A percentile compares a stretch with the other conserved stretches of the same genome.
Conservation (phyloP, 768 basidiomycete genomes). For the Royoungia palumana region DNA sequence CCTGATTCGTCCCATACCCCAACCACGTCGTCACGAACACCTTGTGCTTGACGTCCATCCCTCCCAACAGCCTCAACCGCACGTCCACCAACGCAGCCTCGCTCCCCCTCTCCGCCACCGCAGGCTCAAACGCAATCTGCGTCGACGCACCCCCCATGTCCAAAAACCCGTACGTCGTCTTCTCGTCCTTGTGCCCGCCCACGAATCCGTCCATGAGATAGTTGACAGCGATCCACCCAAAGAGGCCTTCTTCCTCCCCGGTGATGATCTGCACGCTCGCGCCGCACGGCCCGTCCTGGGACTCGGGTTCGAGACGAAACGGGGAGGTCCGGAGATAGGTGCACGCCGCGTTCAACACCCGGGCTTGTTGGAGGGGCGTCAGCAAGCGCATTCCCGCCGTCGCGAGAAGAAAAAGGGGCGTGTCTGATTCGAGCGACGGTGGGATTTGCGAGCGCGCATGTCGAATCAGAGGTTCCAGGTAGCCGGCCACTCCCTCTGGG, state of each 20-base stretch:
- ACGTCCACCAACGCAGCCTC: constrained; percentile 69
- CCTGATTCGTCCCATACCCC: constrained; percentile 96
- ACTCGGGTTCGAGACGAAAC: constrained; percentile 71
- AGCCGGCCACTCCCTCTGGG: constrained; percentile 64
- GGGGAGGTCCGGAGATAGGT: constrained; percentile 66
- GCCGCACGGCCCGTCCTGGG: constrained; percentile 79
- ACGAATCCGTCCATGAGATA: constrained; percentile 97
- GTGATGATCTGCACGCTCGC: constrained; percentile 91
- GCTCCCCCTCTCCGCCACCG: constrained; percentile 46
- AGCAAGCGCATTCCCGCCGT: constrained; percentile 97
- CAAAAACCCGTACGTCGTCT: constrained; percentile 92
- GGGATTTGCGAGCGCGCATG: constrained; percentile 85
- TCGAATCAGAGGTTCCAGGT: constrained; percentile 77
- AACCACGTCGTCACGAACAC: constrained; percentile 99
- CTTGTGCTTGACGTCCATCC: constrained; percentile 83
- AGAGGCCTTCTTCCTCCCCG: constrained; percentile 96
- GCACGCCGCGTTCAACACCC: constrained; percentile 76
- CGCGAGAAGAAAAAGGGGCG: constrained; percentile 91
- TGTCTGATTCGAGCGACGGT: constrained; percentile 77
- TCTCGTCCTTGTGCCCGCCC: constrained; percentile 41
- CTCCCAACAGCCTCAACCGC: constrained; percentile 73
- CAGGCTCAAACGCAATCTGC: constrained; percentile 96
- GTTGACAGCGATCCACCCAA: constrained; percentile 99
- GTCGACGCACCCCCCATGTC: constrained; percentile 99
- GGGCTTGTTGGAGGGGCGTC: constrained; percentile 59